Percentiles rank a stretch among this genome's conserved stretches.
Evolutionary conservation across 1,284 basidiomycete species (phyloP).

Genomic region (Ganoderma lingzhi): DNA sequence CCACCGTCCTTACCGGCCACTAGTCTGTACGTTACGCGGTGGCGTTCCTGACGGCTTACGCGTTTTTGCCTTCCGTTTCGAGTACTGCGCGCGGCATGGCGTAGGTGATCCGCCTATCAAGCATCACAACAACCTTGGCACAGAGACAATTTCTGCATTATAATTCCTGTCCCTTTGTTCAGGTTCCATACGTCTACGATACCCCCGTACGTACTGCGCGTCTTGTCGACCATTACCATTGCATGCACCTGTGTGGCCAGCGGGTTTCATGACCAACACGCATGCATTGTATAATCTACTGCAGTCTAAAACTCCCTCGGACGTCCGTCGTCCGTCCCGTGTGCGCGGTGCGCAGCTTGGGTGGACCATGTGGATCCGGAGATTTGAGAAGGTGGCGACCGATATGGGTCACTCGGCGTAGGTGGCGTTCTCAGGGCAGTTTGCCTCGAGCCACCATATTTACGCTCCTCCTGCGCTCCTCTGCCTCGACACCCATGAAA

Average conservation of each 20-base stretch:
- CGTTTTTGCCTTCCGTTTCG: constrained; percentile 3
- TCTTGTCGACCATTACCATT: constrained; percentile 19
- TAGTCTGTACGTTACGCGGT: background rate
- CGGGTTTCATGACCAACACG: constrained; percentile 30
- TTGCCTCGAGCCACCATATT: background rate
- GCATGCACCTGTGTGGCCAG: constrained; percentile 29
- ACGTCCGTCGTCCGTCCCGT: background rate
- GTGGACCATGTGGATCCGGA: background rate
- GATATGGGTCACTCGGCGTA: background rate
- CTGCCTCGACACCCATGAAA: background rate
- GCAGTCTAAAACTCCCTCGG: constrained; percentile 1
- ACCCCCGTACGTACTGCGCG: constrained; percentile 28
- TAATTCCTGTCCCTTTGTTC: constrained; percentile 2
- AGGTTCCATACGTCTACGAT: constrained; percentile 17
- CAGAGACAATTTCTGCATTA: constrained; percentile 19
- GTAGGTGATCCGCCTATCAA: constrained; percentile 1
- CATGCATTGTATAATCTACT: constrained; percentile 27
- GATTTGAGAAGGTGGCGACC: background rate
- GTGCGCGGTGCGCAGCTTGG: background rate
- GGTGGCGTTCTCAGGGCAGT: background rate
- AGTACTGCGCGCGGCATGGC: constrained; percentile 9
- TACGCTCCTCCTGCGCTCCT: background rate
- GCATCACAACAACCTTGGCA: constrained; percentile 17
- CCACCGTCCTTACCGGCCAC: constrained; percentile 2
- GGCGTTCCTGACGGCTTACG: background rate